phyloP scores from a whole-genome alignment of 148 eudicot species.

The Rheum nobile region DNA sequence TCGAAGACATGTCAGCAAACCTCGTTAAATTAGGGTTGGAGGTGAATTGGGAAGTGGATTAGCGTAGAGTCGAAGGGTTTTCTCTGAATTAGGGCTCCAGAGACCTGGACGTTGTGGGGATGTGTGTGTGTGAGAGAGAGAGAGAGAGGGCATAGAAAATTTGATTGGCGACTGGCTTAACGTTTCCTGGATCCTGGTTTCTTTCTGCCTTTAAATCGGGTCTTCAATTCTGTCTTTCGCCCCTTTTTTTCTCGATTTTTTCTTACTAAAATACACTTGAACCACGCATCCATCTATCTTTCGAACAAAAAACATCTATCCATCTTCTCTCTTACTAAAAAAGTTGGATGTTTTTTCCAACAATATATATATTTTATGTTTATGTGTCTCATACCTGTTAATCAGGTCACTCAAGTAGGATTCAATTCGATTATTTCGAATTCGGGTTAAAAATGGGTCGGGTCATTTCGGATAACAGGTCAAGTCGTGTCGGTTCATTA shows the following conservation, averaged over 20 bases:
- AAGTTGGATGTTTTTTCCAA: no score
- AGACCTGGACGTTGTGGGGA: neutral
- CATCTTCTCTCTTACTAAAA: no score
- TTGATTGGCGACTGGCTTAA: constrained; percentile 1
- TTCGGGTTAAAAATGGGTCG: no score
- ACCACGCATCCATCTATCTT: neutral
- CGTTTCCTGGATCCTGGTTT: constrained; percentile 2
- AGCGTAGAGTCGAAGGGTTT: constrained; percentile 7
- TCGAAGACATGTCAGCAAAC: neutral
- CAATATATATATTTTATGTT: no score
- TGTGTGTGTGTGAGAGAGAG: neutral
- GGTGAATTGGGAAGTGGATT: constrained; percentile 1
- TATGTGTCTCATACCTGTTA: no score
- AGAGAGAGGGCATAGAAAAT: neutral
- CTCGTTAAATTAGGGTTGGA: constrained; percentile 2
- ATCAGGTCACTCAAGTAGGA: no score
- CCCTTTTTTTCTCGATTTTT: neutral
- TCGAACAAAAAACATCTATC: no score
- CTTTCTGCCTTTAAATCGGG: neutral
- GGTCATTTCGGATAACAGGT: no score
- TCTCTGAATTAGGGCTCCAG: constrained; percentile 4
- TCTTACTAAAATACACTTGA: neutral
- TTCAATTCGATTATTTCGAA: no score
- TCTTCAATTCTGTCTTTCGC: neutral
- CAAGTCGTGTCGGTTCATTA: no score